These are phyloP conservation scores for Daldinia caldariorum DNA, from an alignment of 495 filamentous ascomycete genomes.

Conservation along the genomic window DNA sequence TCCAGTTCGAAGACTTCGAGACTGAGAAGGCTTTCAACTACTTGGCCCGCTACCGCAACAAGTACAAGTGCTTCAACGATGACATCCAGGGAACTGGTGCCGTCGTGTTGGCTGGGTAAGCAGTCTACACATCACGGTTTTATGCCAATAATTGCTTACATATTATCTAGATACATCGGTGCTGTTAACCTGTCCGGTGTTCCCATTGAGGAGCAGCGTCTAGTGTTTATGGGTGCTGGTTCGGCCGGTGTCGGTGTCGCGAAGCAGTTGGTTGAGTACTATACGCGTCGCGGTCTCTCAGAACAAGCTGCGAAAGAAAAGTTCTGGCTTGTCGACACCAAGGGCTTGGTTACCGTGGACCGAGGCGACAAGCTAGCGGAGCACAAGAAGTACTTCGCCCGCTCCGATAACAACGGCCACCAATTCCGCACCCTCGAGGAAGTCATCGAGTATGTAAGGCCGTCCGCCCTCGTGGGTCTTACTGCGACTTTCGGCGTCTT, in stretches of 20 bases:
- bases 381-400: conserved; percentile 98
- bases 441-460: conserved; percentile 92
- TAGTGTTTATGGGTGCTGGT: conserved; percentile 96
- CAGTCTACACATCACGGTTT: neutral
- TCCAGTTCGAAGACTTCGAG: conserved; percentile 99
- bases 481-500: conserved; percentile 95
- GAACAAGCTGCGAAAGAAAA: conserved; percentile 88
- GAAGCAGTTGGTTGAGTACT: conserved; percentile 95
- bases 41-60: conserved; percentile 84
- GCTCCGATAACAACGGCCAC: conserved; percentile 87
- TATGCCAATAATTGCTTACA: conserved; percentile 22
- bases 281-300: conserved; percentile 90
- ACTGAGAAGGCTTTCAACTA: conserved; percentile 91
- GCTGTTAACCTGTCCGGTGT: conserved; percentile 89
- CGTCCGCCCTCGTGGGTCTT: conserved; percentile 92
- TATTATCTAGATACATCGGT: conserved; percentile 75
- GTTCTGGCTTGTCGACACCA: conserved; percentile 98
- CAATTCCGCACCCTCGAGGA: conserved; percentile 91
- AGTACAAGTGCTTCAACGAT: conserved; percentile 97
- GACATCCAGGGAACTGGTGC: conserved; percentile 98
- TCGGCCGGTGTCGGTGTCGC: conserved; percentile 96
- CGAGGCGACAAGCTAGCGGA: conserved; percentile 93
- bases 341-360: conserved; percentile 92
- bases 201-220: conserved; percentile 87
- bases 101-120: conserved; percentile 86